Conservation (phyloP, 345 rosid genomes). For the Gossypium thurberi region DNA sequence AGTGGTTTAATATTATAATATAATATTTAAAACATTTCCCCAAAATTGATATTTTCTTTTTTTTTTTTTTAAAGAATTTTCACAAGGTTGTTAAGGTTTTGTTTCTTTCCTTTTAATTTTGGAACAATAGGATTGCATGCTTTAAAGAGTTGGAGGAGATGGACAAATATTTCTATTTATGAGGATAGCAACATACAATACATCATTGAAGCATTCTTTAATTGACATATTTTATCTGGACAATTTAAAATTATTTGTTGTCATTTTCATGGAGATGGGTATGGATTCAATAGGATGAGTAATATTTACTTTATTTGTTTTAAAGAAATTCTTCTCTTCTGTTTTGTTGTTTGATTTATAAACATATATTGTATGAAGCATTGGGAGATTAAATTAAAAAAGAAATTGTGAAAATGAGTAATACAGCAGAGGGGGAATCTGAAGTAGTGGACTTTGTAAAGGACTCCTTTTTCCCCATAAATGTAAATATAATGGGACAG, state of each 20-base stretch:
- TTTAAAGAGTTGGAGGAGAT: neutral
- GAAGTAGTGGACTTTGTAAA: too few relatives aligned
- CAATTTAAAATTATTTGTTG: neutral
- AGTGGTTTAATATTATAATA: constrained; percentile 12
- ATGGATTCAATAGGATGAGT: too few relatives aligned
- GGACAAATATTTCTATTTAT: neutral
- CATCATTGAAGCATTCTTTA: neutral
- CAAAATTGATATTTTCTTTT: too few relatives aligned
- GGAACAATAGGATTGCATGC: neutral
- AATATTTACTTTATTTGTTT: too few relatives aligned
- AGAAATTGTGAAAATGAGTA: too few relatives aligned
- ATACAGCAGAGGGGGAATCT: too few relatives aligned
- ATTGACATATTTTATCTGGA: neutral
- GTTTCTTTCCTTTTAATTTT: neutral
- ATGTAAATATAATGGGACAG: too few relatives aligned
- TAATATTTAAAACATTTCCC: neutral
- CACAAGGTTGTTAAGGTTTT: constrained; percentile 24
- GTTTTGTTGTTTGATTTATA: too few relatives aligned
- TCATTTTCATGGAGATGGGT: neutral
- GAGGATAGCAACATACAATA: neutral
- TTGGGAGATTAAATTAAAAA: too few relatives aligned
- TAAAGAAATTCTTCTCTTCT: too few relatives aligned
- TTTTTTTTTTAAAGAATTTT: neutral
- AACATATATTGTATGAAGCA: too few relatives aligned
- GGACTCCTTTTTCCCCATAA: too few relatives aligned